These are phyloP conservation scores for Paraconiothyrium sp. DNA, from an alignment of 2,329 filamentous ascomycete genomes.

Conservation along the genomic window DNA sequence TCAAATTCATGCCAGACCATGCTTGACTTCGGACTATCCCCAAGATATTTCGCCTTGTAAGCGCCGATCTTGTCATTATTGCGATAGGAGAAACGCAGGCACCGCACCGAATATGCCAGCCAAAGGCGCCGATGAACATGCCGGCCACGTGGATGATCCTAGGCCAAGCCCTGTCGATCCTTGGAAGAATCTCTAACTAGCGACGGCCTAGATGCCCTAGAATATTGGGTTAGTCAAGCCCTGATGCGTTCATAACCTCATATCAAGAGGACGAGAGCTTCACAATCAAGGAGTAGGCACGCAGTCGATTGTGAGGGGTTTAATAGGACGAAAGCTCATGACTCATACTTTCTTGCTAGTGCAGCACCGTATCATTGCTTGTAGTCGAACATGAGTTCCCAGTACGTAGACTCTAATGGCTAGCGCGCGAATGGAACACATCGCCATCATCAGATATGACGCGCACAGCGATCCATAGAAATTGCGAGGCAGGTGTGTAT, in stretches of 20 bases:
- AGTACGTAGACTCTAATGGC: too few relatives aligned
- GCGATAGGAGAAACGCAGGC: constrained; percentile 17
- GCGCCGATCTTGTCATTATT: neutral
- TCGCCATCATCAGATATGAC: too few relatives aligned
- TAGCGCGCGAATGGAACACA: too few relatives aligned
- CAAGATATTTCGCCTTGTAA: neutral
- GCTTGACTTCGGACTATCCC: too few relatives aligned
- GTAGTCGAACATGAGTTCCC: too few relatives aligned
- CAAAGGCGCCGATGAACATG: constrained; percentile 19
- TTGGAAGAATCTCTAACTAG: constrained; percentile 15
- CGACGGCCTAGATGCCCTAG: constrained; percentile 1
- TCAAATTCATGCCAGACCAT: neutral
- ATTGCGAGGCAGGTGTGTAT: neutral
- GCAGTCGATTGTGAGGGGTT: too few relatives aligned
- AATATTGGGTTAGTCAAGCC: constrained; percentile 8
- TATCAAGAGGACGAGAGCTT: too few relatives aligned
- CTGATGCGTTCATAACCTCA: too few relatives aligned
- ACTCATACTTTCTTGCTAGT: too few relatives aligned
- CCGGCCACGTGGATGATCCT: constrained; percentile 12
- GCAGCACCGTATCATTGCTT: too few relatives aligned
- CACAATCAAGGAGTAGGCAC: too few relatives aligned
- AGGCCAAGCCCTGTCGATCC: constrained; percentile 11
- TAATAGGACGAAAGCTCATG: too few relatives aligned
- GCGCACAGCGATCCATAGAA: neutral
- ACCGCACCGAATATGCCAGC: constrained; percentile 18